Conservation (phyloP, 306 rosid species). For the Oemleria cerasiformis region DNA sequence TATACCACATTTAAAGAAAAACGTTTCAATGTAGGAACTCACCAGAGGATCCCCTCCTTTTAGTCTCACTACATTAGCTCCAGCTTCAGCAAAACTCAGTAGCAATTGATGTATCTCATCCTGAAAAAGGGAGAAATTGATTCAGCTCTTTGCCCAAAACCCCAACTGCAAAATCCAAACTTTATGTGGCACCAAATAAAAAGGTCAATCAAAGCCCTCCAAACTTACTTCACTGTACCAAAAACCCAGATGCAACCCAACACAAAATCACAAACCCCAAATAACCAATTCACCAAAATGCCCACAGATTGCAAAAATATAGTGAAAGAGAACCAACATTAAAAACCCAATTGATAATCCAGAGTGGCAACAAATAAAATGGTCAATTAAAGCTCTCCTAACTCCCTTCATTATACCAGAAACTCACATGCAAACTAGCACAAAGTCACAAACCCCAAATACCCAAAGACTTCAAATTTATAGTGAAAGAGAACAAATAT, state of each 20-base stretch:
- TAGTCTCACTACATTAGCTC: conserved; percentile 88
- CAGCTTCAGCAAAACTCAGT: conserved; percentile 93
- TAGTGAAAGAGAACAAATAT: neutral
- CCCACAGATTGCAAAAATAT: conserved; percentile 6
- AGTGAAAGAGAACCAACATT: neutral
- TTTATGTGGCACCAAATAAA: neutral
- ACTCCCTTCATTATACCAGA: neutral
- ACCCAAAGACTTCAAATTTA: conserved; percentile 5
- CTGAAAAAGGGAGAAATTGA: conserved; percentile 40
- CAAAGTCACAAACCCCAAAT: conserved; percentile 11
- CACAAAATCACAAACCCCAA: conserved; percentile 10
- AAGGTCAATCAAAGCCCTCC: neutral
- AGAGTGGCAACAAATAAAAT: too few species aligned
- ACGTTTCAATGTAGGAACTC: conserved; percentile 32
- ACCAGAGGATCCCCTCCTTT: conserved; percentile 99
- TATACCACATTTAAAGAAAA: conserved; percentile 5
- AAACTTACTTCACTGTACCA: neutral
- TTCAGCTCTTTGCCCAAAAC: neutral
- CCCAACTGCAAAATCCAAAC: conserved; percentile 1
- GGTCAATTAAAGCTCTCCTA: neutral
- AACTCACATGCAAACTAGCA: neutral
- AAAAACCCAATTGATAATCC: conserved; percentile 21
- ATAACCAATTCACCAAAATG: too few species aligned
- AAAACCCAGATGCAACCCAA: neutral
- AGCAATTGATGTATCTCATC: conserved; percentile 96